A percentile compares a stretch with the other conserved stretches of the same genome.
These are phyloP conservation scores for Peronosclerospora sorghi DNA, from an alignment of 352 stramenopile genomes.

Conservation along the genomic window DNA sequence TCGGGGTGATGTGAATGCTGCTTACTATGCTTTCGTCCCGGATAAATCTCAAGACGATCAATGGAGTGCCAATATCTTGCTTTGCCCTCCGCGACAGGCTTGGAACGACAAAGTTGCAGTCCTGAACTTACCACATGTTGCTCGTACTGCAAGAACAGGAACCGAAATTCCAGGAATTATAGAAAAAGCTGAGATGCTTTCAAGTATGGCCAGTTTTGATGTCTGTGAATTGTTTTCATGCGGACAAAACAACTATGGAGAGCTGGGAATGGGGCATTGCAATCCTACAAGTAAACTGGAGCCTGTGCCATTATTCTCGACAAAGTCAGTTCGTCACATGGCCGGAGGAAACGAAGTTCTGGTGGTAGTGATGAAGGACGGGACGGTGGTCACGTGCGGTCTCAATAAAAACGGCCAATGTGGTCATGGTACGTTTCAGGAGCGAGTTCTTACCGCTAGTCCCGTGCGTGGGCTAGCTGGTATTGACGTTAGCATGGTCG, in stretches of 20 bases:
- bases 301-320: slow-evolving; percentile 74
- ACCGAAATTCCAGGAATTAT: slow-evolving; percentile 5
- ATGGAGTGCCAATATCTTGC: slow-evolving; percentile 19
- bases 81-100: slow-evolving; percentile 41
- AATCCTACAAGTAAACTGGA: slow-evolving; percentile 83
- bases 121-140: slow-evolving; percentile 10
- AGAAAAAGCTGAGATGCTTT: slow-evolving; percentile 1
- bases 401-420: slow-evolving; percentile 86
- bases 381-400: slow-evolving; percentile 64
- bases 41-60: slow-evolving; percentile 25
- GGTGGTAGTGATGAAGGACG: slow-evolving; percentile 78
- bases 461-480: slow-evolving; percentile 58
- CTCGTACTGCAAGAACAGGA: neutral
- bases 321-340: slow-evolving; percentile 63
- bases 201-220: slow-evolving; percentile 36
- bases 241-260: slow-evolving; percentile 85
- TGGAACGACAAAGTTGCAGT: slow-evolving; percentile 42
- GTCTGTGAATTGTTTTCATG: slow-evolving; percentile 83
- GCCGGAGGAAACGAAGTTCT: slow-evolving; percentile 78
- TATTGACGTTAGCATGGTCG: slow-evolving; percentile 57
- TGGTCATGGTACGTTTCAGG: slow-evolving; percentile 80
- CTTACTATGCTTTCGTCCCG: slow-evolving; percentile 35
- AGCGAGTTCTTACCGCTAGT: slow-evolving; percentile 65
- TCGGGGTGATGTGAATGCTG: slow-evolving; percentile 35
- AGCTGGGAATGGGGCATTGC: slow-evolving; percentile 77